Evolutionary conservation across 2,329 filamentous ascomycete genomes (phyloP), one percentile per base, ranked within the genome.

Genomic region (Fusarium kyushuense): DNA sequence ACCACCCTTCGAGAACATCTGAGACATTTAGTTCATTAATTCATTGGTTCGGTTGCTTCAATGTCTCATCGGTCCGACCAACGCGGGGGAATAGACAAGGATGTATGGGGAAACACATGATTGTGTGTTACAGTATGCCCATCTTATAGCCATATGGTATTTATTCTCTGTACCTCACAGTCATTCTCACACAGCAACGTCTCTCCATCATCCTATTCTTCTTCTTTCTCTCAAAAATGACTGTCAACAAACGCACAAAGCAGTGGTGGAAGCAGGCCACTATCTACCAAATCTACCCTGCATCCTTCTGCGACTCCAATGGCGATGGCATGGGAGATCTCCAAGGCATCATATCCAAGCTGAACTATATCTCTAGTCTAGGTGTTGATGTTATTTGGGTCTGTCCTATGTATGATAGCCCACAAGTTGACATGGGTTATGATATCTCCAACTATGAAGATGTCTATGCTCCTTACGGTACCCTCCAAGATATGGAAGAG

Each of bases 271-370:
- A 86, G 65, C 83, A 87, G 62, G 81, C 79, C 19, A 77, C 81
- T 3, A 81, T 86, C 36, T 88, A 87, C 68, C 85, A 88, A 70
- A 86, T 88, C 66, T 88, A 87, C 70, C 84, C 84, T 4, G 81
- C 85, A 29, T 84, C 81, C 17, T 88, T 87, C 77, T 83, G 83
- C 52, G 85, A 87, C 70, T 83, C 81, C 65, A 86, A 86, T 52
- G 82, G 81, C 48, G 84, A 86, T 74, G 84, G 85, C 5, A 74
- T 85, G 33, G 85, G 85, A 10, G 85, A 87, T 63, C 78, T 87
- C 6, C 79, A 79, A 1, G 85, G 85, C 36, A 85, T 87, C 66
- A 82, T 86, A 17, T 81, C 80, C 54, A 83, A 86, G 72, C 74
- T 87, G 4, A 83, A 85, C 65, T 87, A 87, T 21, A 63, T 73